Percentiles rank a stretch among this genome's conserved stretches.
Conservation (phyloP, 2,329 filamentous ascomycete genomes). For the Fusarium redolens region DNA sequence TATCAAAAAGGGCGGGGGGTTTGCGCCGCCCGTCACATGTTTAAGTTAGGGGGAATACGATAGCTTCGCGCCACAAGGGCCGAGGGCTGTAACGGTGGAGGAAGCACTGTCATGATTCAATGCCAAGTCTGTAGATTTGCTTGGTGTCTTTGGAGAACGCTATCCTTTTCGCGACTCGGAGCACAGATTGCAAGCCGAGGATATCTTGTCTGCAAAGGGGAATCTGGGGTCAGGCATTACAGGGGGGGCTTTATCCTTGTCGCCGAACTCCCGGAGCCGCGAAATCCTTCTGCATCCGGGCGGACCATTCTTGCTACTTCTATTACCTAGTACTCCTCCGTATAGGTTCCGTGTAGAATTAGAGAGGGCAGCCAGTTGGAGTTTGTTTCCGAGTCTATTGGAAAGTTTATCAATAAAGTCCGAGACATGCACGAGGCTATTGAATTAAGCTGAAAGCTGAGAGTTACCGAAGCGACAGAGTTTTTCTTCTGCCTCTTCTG, state of each 20-base stretch:
- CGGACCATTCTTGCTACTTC: background rate
- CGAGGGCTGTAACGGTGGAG: conserved; percentile 10
- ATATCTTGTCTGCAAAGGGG: conserved; percentile 3
- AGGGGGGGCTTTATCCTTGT: conserved; percentile 4
- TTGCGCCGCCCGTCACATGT: background rate
- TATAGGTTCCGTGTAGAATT: background rate
- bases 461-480: conserved; percentile 3
- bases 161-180: conserved; percentile 2
- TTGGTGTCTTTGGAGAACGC: background rate
- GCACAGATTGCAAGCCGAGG: conserved; percentile 25
- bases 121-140: background rate
- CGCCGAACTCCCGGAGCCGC: conserved; percentile 21
- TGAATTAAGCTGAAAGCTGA: background rate
- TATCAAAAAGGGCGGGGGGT: conserved; percentile 7
- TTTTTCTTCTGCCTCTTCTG: background rate
- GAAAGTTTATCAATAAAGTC: background rate
- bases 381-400: conserved; percentile 23
- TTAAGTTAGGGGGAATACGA: background rate
- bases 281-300: background rate
- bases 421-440: conserved; percentile 6
- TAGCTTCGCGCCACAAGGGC: conserved; percentile 24
- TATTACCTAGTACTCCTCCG: background rate
- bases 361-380: conserved; percentile 7
- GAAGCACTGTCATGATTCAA: conserved; percentile 6
- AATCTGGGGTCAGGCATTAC: conserved; percentile 33